Conservation (phyloP, 257 asterid species). For the Fraxinus excelsior region DNA sequence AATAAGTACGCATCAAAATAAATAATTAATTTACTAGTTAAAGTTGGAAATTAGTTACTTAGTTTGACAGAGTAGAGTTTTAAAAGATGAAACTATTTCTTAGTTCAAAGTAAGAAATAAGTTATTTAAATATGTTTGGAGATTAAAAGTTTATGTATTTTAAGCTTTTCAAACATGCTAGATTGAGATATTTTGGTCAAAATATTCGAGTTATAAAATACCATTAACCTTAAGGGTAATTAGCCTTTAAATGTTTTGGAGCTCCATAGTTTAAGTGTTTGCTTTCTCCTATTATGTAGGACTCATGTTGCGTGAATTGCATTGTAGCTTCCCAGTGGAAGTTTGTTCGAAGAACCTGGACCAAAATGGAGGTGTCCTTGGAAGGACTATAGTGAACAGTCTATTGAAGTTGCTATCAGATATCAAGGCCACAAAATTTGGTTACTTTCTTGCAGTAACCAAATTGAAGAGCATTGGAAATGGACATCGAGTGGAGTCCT, state of each 20-base stretch:
- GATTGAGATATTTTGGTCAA: not conserved
- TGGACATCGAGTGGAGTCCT: conserved; percentile 32
- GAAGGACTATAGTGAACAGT: conserved; percentile 40
- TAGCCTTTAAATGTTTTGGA: not conserved
- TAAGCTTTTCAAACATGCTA: not conserved
- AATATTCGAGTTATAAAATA: no score
- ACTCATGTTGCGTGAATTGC: conserved; percentile 47
- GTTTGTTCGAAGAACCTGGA: conserved; percentile 40
- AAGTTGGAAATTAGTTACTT: no score
- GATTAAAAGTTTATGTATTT: not conserved
- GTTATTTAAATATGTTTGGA: not conserved
- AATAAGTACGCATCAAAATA: no score
- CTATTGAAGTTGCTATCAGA: conserved; percentile 44
- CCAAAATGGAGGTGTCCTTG: conserved; percentile 28
- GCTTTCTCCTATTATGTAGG: conserved; percentile 30
- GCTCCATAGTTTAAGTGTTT: not conserved
- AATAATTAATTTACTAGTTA: no score
- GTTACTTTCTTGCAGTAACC: conserved; percentile 70
- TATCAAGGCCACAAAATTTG: conserved; percentile 42
- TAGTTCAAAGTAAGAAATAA: no score
- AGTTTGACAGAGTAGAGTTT: no score
- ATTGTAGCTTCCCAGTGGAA: conserved; percentile 32
- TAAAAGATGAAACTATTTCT: no score
- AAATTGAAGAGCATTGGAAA: conserved; percentile 56
- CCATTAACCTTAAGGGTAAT: not conserved